Evolutionary conservation across 2,329 filamentous ascomycete genomes (phyloP).

Genomic region (Blumeriella jaapii): DNA sequence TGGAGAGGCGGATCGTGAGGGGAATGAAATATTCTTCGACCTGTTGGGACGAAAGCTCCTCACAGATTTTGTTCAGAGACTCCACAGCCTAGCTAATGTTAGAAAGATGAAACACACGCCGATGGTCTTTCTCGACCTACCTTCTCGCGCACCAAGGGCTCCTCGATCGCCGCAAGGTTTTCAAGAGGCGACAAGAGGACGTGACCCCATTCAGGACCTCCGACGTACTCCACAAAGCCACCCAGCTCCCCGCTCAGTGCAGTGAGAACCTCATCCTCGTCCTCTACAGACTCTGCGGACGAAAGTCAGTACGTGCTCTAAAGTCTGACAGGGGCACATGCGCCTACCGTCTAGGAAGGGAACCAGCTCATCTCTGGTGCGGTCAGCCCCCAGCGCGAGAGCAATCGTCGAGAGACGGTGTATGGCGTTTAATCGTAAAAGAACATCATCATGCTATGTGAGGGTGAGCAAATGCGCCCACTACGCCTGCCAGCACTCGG

Average conservation of each 20-base stretch:
- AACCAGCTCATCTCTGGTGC: slow-evolving; percentile 96
- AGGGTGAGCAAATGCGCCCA: slow-evolving; percentile 14
- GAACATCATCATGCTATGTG: slow-evolving; percentile 86
- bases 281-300: slow-evolving; percentile 82
- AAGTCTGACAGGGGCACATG: slow-evolving; percentile 1
- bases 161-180: slow-evolving; percentile 96
- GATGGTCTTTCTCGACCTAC: slow-evolving; percentile 35
- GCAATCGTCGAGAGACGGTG: slow-evolving; percentile 97
- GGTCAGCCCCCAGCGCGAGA: slow-evolving; percentile 86
- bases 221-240: slow-evolving; percentile 94
- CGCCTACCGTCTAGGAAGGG: slow-evolving; percentile 86
- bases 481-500: neutral
- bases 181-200: slow-evolving; percentile 94
- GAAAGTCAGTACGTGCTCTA: slow-evolving; percentile 24
- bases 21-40: slow-evolving; percentile 97
- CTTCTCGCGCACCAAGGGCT: slow-evolving; percentile 96
- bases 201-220: slow-evolving; percentile 85
- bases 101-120: slow-evolving; percentile 7
- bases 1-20: slow-evolving; percentile 87
- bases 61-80: slow-evolving; percentile 98
- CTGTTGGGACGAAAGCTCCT: slow-evolving; percentile 79
- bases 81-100: slow-evolving; percentile 66
- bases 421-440: slow-evolving; percentile 95
- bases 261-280: slow-evolving; percentile 96
- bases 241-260: slow-evolving; percentile 95